These are phyloP conservation scores for Trichoderma oligosporum DNA, from an alignment of 2,329 filamentous ascomycete genomes.

Conservation along the genomic window DNA sequence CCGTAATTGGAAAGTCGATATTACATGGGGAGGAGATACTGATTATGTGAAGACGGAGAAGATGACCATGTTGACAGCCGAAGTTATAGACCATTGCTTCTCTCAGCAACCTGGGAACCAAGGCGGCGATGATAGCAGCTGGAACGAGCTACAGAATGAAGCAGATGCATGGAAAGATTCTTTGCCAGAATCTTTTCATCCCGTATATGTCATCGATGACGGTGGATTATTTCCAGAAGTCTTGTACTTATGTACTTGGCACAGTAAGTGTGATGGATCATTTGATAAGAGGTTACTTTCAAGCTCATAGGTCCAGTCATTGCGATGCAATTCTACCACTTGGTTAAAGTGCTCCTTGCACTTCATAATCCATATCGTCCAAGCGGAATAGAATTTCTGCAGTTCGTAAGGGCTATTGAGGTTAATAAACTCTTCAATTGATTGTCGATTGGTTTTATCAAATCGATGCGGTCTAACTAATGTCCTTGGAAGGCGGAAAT, in stretches of 20 bases:
- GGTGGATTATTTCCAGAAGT: not conserved
- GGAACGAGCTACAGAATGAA: not conserved
- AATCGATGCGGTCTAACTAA: not conserved
- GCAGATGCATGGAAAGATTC: not conserved
- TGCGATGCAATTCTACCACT: slow-evolving; percentile 1
- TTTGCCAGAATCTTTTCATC: not conserved
- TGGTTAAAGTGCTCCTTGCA: not conserved
- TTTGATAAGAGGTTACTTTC: not conserved
- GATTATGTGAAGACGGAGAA: slow-evolving; percentile 1
- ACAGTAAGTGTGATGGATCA: not conserved
- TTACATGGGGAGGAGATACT: slow-evolving; percentile 1
- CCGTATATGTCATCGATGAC: not conserved
- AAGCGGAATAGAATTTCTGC: not conserved
- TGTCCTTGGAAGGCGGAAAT: not conserved
- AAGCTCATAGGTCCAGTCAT: not conserved
- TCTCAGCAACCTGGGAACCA: not conserved
- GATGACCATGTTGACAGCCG: slow-evolving; percentile 3
- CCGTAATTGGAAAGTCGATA: slow-evolving; percentile 1
- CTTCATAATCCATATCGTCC: slow-evolving; percentile 1
- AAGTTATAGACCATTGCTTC: slow-evolving; percentile 6
- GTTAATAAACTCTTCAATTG: too few relatives aligned
- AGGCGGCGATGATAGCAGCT: not conserved
- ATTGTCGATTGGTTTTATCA: too few relatives aligned
- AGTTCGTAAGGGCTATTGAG: not conserved
- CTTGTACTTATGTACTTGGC: not conserved